Base-by-base conservation (phyloP, 306 rosid genomes). In the Morella rubra region DNA sequence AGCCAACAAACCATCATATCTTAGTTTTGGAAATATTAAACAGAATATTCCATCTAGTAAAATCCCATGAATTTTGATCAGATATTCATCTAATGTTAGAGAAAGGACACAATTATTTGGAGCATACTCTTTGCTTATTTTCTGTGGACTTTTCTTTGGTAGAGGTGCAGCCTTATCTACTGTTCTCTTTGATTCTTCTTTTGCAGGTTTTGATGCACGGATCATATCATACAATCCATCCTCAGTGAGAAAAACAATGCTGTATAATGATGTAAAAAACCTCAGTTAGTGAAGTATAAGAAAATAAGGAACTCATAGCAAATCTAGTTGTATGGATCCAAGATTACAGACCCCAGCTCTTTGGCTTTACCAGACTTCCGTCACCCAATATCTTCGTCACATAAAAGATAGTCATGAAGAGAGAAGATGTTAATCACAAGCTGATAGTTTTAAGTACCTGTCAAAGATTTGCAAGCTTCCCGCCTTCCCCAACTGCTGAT, bases 361-460 rank as follows among this genome's bases (percentile, higher is more conserved):
- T 89, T 92, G 27, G 98, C 98, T 84, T 92, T 92, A 47, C 83
- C 76, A 46, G 97, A 95, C 81, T 95, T 92, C 71, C 89, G 87
- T 53, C 97, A 97, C 79, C 92, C 98, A 76, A 95, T 89, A 84
- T 95, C 97, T 80, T 95, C 97, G 78, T 95, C 97, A n/a, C 98
- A 95, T 77, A 95, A 83, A 79, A 95, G 93, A 86, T 88, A 92
- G 79, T n/a, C n/a, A n/a, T n/a, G n/a, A n/a, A n/a, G n/a, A n/a
- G n/a, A n/a, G n/a, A n/a, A n/a, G 51, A 55, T 65, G 82, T 79
- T 70, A 72, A 62, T 81, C 55, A 78, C 44, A 55, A 69, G 73
- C 56, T 46, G 59, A 71, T 52, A 37, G 24, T 80, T 3, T n/a
- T n/a, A n/a, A 5, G 27, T 24, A 24, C 27, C 27, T 24, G 27